phyloP scores from a whole-genome alignment of 2,329 filamentous ascomycete genomes.

The Fusarium poae region DNA sequence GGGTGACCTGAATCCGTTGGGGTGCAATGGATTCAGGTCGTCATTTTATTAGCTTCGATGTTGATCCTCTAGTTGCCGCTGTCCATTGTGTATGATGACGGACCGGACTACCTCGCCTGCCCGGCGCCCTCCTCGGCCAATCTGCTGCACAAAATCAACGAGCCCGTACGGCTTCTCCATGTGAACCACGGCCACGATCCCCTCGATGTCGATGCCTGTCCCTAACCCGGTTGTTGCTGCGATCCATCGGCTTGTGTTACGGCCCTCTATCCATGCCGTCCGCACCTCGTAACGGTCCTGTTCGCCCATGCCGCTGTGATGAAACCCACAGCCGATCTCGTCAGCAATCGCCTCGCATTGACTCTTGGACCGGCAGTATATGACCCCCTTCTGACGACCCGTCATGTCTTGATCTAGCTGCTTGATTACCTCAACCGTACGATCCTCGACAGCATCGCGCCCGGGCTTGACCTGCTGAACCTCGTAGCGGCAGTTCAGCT shows the following conservation, averaged over 20 bases:
- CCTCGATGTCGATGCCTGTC: not conserved
- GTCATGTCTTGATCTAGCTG: not conserved
- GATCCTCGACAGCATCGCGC: not conserved
- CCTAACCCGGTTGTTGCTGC: not conserved
- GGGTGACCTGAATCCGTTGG: too few relatives aligned
- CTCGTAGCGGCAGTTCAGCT: not conserved
- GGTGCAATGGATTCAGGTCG: too few relatives aligned
- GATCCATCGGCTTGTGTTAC: not conserved
- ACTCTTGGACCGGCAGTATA: not conserved
- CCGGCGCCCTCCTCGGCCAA: not conserved
- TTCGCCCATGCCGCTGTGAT: not conserved
- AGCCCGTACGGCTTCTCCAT: not conserved
- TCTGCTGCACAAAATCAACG: not conserved
- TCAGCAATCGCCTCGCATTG: not conserved
- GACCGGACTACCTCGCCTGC: not conserved
- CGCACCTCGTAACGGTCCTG: not conserved
- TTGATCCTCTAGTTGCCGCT: not conserved
- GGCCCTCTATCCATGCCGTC: not conserved
- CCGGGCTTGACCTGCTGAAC: not conserved
- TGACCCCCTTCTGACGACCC: not conserved
- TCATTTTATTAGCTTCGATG: conserved; percentile 1
- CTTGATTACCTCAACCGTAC: not conserved
- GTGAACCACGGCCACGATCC: not conserved
- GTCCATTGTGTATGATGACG: not conserved
- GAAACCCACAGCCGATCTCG: not conserved